phyloP scores from a whole-genome alignment of 2,329 filamentous ascomycete species.

The Pezicula neosporulosa region DNA sequence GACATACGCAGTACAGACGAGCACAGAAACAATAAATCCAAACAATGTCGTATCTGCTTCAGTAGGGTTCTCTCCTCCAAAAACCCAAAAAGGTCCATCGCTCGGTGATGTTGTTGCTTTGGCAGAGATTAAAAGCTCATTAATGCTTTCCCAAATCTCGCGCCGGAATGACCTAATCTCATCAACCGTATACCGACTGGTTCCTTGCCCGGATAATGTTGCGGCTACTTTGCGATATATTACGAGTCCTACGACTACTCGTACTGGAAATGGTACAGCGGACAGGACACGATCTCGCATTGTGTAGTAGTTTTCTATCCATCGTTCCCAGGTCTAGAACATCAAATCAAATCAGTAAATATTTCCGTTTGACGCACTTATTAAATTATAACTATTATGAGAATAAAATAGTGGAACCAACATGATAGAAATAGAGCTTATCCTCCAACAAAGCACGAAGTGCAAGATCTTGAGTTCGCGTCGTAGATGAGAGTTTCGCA shows the following conservation, averaged over 20 bases:
- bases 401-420: conserved; percentile 19
- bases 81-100: conserved; percentile 50
- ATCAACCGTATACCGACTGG: conserved; percentile 43
- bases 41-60: conserved; percentile 56
- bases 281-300: conserved; percentile 52
- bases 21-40: conserved; percentile 50
- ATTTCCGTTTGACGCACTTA: too few relatives aligned
- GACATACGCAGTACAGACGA: conserved; percentile 52
- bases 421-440: conserved; percentile 54
- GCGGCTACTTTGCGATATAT: conserved; percentile 38
- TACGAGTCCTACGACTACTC: conserved; percentile 46
- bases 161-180: conserved; percentile 42
- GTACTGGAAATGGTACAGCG: conserved; percentile 47
- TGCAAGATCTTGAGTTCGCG: conserved; percentile 46
- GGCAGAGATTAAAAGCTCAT: conserved; percentile 36
- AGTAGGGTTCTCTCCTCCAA: conserved; percentile 49
- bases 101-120: conserved; percentile 26
- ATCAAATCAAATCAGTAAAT: neutral
- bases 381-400: too few relatives aligned
- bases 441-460: conserved; percentile 56
- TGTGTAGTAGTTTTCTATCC: conserved; percentile 54
- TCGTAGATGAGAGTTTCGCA: conserved; percentile 30
- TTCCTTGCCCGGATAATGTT: conserved; percentile 55
- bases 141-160: conserved; percentile 53
- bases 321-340: conserved; percentile 45